Base-by-base conservation (phyloP, 305 asterid genomes). In the Coffea humblotiana region DNA sequence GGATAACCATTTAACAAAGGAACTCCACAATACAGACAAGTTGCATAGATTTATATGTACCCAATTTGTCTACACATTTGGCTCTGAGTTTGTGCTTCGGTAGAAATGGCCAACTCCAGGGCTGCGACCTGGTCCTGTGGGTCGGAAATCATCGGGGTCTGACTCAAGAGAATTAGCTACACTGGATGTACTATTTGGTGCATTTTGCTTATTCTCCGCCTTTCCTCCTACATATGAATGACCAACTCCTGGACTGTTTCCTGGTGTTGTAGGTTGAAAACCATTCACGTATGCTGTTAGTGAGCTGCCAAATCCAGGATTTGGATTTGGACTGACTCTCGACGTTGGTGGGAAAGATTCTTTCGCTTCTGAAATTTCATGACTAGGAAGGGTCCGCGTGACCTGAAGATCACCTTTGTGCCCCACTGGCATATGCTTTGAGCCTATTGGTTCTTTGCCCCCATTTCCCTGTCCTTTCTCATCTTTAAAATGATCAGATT, bases 241-340 rank as follows among this genome's bases (percentile, higher is more conserved):
- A 45, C 94, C 97, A 18, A 87, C 78, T 76, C 95, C 95, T 19
- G 93, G 95, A 74, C 97, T 93, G 66, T 86, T 84, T 63, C 97
- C 97, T 23, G 88, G 92, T 48, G 84, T 51, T 6, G 92, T 89
- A 9, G 87, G 84, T 78, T 84, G 84, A 60, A 85, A 82, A 71
- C 82, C 87, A 67, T 80, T 71, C 12, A 75, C 79, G 43, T 51
- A 69, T 37, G 70, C 74, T 54, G 51, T 43, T 48, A 80, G 77
- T 60, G 80, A 71, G 73, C 78, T 81, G 35, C 43, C 82, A 45
- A 68, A 60, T 74, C 77, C 83, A 27, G 32, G 77, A 78, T 35
- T 58, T 56, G 64, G 54, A n/a, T 74, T 54, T 65, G 73, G 65
- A 60, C 54, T 70, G 58, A 40, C 60, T 60, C 84, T 64, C 61